phyloP scores from a whole-genome alignment of 768 basidiomycete genomes.

The Astraeus odoratus region DNA sequence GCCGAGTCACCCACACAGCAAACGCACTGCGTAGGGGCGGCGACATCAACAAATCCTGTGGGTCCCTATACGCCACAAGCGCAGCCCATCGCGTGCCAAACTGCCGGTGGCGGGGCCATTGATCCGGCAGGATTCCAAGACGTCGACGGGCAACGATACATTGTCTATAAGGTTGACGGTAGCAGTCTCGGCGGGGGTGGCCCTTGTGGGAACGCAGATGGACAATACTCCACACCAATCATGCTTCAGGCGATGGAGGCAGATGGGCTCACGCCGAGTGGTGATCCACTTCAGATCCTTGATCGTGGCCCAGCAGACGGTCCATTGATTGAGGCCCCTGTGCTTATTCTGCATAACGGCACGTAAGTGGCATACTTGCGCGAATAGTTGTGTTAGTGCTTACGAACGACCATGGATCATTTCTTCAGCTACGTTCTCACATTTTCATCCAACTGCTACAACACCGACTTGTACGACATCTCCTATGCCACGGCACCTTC shows the following conservation, averaged over 20 bases:
- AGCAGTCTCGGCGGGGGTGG: conserved; percentile 25
- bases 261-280: conserved; percentile 18
- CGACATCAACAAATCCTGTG: conserved; percentile 15
- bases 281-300: conserved; percentile 19
- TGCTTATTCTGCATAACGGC: conserved; percentile 11
- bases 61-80: conserved; percentile 23
- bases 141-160: conserved; percentile 19
- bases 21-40: conserved; percentile 24
- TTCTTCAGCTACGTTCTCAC: conserved; percentile 18
- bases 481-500: conserved; percentile 23
- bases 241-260: conserved; percentile 23
- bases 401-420: not conserved
- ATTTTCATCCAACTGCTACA: conserved; percentile 26
- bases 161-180: conserved; percentile 27
- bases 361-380: conserved; percentile 7
- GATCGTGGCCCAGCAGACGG: conserved; percentile 21
- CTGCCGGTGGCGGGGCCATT: conserved; percentile 21
- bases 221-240: conserved; percentile 18
- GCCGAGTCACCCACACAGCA: conserved; percentile 6
- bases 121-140: conserved; percentile 22
- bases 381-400: not conserved
- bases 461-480: conserved; percentile 20
- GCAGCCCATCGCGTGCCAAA: conserved; percentile 18
- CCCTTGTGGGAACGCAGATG: conserved; percentile 18
- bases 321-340: conserved; percentile 26